Evolutionary conservation across 2,329 filamentous ascomycete genomes (phyloP).

Genomic region (Phyllosticta paracitricarpa): DNA sequence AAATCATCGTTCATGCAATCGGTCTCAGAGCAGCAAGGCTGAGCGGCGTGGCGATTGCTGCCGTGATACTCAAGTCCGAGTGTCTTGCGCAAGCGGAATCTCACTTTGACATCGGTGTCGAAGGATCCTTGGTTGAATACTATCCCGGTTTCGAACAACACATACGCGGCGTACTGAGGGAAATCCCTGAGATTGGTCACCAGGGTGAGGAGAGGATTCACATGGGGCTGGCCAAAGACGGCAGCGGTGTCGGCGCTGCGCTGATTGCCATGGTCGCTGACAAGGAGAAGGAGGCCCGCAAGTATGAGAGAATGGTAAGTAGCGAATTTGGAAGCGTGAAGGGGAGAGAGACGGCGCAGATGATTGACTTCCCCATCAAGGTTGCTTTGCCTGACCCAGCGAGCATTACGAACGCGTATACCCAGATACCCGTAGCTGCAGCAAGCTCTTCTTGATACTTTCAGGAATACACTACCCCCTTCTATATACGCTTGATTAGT

Average conservation of each 20-base stretch:
- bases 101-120: slow-evolving; percentile 83
- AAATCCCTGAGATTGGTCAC: slow-evolving; percentile 65
- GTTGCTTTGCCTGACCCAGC: background rate
- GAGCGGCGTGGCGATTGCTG: slow-evolving; percentile 80
- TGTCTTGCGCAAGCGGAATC: slow-evolving; percentile 43
- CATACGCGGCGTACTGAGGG: slow-evolving; percentile 70
- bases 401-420: background rate
- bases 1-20: slow-evolving; percentile 70
- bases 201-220: slow-evolving; percentile 75
- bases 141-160: slow-evolving; percentile 87
- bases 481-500: background rate
- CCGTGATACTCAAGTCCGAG: slow-evolving; percentile 57
- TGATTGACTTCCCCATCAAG: background rate
- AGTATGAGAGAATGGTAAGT: background rate
- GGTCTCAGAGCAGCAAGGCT: slow-evolving; percentile 81
- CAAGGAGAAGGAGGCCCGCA: slow-evolving; percentile 20
- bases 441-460: background rate
- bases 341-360: background rate
- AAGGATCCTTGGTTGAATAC: slow-evolving; percentile 89
- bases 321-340: background rate
- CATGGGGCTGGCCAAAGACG: slow-evolving; percentile 97
- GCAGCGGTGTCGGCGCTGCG: slow-evolving; percentile 88
- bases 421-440: background rate
- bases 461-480: no score
- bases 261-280: slow-evolving; percentile 87